phyloP scores from a whole-genome alignment of 495 filamentous ascomycete genomes.

The Pyrenula aspistea region DNA sequence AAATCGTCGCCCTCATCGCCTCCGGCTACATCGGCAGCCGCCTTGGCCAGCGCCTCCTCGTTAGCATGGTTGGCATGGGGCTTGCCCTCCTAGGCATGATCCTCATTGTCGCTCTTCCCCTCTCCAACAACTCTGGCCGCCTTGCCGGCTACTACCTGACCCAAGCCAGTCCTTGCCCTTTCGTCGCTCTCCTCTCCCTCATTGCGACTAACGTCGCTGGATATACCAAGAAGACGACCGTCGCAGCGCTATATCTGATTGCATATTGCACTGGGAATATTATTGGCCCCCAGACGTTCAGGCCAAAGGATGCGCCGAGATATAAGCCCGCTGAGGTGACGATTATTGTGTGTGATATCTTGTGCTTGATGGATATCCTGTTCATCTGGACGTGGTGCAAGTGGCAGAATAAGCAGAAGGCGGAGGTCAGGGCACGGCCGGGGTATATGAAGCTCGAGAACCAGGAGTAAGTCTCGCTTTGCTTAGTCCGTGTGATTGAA shows the following conservation, averaged over 20 bases:
- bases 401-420: conserved; percentile 50
- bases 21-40: conserved; percentile 50
- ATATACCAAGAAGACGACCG: conserved; percentile 66
- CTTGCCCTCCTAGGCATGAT: conserved; percentile 16
- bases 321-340: conserved; percentile 60
- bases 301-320: conserved; percentile 41
- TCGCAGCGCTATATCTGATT: conserved; percentile 59
- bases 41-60: conserved; percentile 40
- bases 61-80: conserved; percentile 27
- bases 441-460: conserved; percentile 55
- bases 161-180: conserved; percentile 37
- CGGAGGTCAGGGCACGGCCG: conserved; percentile 33
- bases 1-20: conserved; percentile 46
- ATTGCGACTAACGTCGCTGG: conserved; percentile 57
- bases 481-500: neutral
- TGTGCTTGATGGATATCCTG: conserved; percentile 40
- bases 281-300: conserved; percentile 48
- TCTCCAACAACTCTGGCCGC: conserved; percentile 43
- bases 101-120: conserved; percentile 37
- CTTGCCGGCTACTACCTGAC: conserved; percentile 56
- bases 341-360: conserved; percentile 50
- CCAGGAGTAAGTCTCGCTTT: conserved; percentile 36
- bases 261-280: conserved; percentile 52
- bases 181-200: conserved; percentile 34
- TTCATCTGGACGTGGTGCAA: conserved; percentile 55